Conservation (phyloP, 2,329 filamentous ascomycete genomes). For the Chaetothyriales sp. region DNA sequence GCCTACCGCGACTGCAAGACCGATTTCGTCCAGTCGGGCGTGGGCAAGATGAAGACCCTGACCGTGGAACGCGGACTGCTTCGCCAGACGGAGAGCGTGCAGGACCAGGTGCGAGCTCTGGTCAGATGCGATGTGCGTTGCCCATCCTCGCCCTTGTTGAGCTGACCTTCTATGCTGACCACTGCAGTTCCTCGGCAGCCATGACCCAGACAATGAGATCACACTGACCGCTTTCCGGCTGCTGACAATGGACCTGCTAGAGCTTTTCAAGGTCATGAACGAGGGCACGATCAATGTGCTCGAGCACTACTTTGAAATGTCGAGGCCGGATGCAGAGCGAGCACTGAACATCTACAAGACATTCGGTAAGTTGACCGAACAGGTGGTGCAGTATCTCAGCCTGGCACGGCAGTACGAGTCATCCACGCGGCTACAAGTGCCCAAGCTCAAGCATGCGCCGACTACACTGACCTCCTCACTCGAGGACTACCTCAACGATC, state of each 20-base stretch:
- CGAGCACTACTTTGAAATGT: slow-evolving; percentile 97
- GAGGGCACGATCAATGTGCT: slow-evolving; percentile 94
- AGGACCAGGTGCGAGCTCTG: slow-evolving; percentile 71
- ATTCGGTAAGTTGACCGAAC: slow-evolving; percentile 83
- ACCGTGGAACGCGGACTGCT: slow-evolving; percentile 83
- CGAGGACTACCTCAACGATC: slow-evolving; percentile 86
- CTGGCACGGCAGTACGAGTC: slow-evolving; percentile 81
- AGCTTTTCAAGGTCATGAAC: slow-evolving; percentile 88
- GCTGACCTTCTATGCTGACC: slow-evolving; percentile 11
- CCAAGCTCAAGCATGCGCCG: slow-evolving; percentile 92
- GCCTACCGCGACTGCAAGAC: slow-evolving; percentile 71
- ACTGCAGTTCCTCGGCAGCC: slow-evolving; percentile 55
- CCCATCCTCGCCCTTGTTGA: neutral
- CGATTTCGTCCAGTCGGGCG: slow-evolving; percentile 76
- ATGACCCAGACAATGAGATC: slow-evolving; percentile 90
- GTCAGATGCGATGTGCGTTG: slow-evolving; percentile 71
- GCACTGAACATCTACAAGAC: slow-evolving; percentile 83
- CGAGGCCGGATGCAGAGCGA: slow-evolving; percentile 77
- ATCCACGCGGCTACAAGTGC: slow-evolving; percentile 82
- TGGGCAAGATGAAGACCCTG: slow-evolving; percentile 68
- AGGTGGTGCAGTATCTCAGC: slow-evolving; percentile 77
- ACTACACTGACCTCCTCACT: slow-evolving; percentile 78
- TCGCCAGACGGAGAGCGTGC: slow-evolving; percentile 79
- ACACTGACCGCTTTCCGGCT: slow-evolving; percentile 85
- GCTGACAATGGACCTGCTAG: slow-evolving; percentile 74